These are phyloP conservation scores for Populus davidiana DNA, from an alignment of 345 rosid species.

Conservation along the genomic window DNA sequence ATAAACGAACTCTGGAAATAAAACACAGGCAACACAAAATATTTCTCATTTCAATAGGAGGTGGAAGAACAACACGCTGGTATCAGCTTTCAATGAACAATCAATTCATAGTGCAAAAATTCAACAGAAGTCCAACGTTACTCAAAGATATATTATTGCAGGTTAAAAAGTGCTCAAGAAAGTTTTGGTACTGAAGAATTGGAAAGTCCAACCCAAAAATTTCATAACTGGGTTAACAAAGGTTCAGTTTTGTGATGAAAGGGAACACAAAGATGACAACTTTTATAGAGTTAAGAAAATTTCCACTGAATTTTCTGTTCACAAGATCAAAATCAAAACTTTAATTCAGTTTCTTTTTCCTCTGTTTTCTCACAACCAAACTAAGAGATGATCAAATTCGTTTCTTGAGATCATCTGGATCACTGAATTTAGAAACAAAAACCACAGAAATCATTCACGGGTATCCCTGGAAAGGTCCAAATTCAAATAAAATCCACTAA, in stretches of 20 bases:
- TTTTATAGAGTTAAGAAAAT: neutral
- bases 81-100: neutral
- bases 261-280: neutral
- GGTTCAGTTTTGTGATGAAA: neutral
- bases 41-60: neutral
- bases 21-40: neutral
- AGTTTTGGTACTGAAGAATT: neutral
- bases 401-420: neutral
- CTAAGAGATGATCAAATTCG: neutral
- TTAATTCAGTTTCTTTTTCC: neutral
- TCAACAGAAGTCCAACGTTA: neutral
- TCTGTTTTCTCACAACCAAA: neutral
- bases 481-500: neutral
- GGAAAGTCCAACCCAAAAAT: neutral
- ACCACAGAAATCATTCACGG: neutral
- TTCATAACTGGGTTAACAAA: neutral
- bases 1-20: slow-evolving; percentile 50
- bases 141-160: no score
- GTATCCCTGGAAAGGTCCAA: neutral
- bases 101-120: neutral
- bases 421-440: neutral
- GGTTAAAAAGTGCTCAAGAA: neutral
- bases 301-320: neutral
- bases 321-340: neutral
- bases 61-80: neutral